Base-by-base conservation (phyloP, 495 filamentous ascomycete genomes). In the Aspergillus leporis region DNA sequence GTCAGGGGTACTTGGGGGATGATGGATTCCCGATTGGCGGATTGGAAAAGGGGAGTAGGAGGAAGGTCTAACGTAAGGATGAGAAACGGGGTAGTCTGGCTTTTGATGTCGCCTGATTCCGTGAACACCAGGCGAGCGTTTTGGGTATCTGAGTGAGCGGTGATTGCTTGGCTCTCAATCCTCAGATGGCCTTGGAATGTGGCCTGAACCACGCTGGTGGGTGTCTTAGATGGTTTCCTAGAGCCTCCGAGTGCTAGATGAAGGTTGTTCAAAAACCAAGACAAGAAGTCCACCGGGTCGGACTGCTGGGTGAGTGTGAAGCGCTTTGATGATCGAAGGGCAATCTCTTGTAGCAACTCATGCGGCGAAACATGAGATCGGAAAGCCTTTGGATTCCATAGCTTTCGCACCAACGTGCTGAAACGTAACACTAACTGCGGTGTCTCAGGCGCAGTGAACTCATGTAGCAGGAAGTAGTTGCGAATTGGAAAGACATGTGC, bases 351-450 rank as follows among this genome's bases (percentile, higher is more conserved):
- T 2, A 99, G 83, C 16, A 99, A 84, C 66, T 99, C 94, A 77
- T 99, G 94, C 0, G 94, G 94, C 8, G 93, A 97, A 40, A 99
- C 94, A 74, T 99, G 94, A 12, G 88, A 87, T 71, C 96, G 94
- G 82, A 99, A 99, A 40, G 94, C 94, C 61, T 90, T 88, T 6
- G 92, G 90, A 62, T 99, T 99, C 94, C 94, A 99, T 58, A 99
- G 88, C 76, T 99, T 99, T 61, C 94, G 90, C 51, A 97, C 87
- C 48, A 99, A 81, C 47, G 93, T 94, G 41, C 89, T 89, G 63
- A 94, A 92, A 30, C 95, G 88, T 67, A 97, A 81, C 14, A 79
- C 84, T 22, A 88, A 72, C 58, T 88, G 81, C 10, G 85, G 82
- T 48, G 77, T 79, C 13, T 71, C 73, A 19, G 71, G 70, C 4